These are phyloP conservation scores for Millerago galiae DNA, from an alignment of 805 yeast species.

Conservation along the genomic window DNA sequence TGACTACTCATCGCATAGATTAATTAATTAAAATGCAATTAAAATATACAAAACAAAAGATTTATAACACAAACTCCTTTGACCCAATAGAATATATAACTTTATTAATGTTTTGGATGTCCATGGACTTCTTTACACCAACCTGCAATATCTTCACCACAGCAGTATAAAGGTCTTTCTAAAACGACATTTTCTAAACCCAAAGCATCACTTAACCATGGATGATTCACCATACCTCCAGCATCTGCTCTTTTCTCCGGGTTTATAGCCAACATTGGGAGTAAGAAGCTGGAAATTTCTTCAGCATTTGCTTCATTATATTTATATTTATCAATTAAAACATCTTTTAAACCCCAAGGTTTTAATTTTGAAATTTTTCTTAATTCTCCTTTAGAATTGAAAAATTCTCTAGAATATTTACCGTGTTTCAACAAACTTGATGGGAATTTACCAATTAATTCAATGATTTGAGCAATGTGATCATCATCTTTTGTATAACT, in stretches of 20 bases:
- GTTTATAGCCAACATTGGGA: constrained; percentile 76
- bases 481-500: constrained; percentile 87
- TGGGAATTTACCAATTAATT: constrained; percentile 68
- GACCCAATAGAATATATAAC: no score
- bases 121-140: constrained; percentile 69
- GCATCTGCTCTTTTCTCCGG: constrained; percentile 90
- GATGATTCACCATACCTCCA: constrained; percentile 87
- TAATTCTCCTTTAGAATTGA: constrained; percentile 63
- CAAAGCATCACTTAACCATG: constrained; percentile 70
- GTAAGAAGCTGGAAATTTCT: constrained; percentile 66
- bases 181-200: constrained; percentile 63
- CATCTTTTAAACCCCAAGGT: constrained; percentile 84
- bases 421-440: constrained; percentile 51
- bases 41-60: not conserved
- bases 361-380: constrained; percentile 75
- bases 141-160: constrained; percentile 88
- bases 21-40: not conserved
- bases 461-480: constrained; percentile 92
- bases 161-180: constrained; percentile 70
- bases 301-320: constrained; percentile 61
- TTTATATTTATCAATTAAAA: constrained; percentile 79
- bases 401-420: constrained; percentile 52
- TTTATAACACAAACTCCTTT: not conserved
- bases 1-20: not conserved
- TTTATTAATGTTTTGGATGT: constrained; percentile 29